Evolutionary conservation across 805 yeast species (phyloP).

Genomic region (Suhomyces sp.): DNA sequence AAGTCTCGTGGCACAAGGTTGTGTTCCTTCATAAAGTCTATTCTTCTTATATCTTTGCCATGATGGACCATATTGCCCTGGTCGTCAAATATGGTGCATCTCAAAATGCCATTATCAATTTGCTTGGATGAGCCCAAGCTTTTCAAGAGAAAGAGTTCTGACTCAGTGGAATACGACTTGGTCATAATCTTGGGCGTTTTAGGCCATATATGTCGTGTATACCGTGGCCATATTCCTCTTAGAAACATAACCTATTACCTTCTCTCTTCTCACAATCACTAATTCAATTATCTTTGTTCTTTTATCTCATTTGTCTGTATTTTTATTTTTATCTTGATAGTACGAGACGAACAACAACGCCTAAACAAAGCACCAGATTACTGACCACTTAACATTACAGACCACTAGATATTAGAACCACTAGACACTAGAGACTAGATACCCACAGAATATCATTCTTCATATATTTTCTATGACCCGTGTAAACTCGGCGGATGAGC

Average conservation of each 20-base stretch:
- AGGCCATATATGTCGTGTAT: not conserved
- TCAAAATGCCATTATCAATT: slow-evolving; percentile 32
- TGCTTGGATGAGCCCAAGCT: slow-evolving; percentile 16
- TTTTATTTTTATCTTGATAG: not conserved
- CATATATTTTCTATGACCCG: slow-evolving; percentile 1
- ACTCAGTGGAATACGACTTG: not conserved
- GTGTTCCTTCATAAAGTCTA: slow-evolving; percentile 43
- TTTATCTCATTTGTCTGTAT: not conserved
- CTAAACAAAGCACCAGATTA: not conserved
- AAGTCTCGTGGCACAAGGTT: slow-evolving; percentile 57
- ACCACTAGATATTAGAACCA: not conserved
- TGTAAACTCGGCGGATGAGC: slow-evolving; percentile 34
- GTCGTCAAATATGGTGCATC: slow-evolving; percentile 50
- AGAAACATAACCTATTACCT: not conserved
- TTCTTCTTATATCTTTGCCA: slow-evolving; percentile 44
- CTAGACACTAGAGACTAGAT: not conserved
- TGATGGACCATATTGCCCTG: slow-evolving; percentile 44
- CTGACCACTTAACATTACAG: not conserved
- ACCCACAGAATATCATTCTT: no score
- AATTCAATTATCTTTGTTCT: not conserved
- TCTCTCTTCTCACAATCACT: not conserved
- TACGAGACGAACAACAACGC: not conserved
- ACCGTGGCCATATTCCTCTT: not conserved
- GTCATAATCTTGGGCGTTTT: not conserved
- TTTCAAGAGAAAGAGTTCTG: slow-evolving; percentile 20